Evolutionary conservation across 345 rosid genomes (phyloP).

Genomic region (Populus simonii): DNA sequence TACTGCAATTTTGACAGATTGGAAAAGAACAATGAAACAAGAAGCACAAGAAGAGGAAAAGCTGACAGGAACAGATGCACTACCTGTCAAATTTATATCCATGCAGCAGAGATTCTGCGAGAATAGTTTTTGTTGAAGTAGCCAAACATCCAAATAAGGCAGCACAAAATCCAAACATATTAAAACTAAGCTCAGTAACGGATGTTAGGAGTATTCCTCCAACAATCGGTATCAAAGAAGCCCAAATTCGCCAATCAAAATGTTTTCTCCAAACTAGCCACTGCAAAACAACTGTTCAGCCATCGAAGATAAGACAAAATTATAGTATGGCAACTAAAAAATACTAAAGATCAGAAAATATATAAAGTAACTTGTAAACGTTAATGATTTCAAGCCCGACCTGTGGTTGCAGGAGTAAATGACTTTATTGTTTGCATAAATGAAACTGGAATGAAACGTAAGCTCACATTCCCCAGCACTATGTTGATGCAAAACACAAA

Average conservation of each 20-base stretch:
- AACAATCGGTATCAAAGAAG: slow-evolving; percentile 87
- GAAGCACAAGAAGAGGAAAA: neutral
- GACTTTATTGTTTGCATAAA: slow-evolving; percentile 99
- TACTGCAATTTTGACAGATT: neutral
- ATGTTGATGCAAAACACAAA: slow-evolving; percentile 95
- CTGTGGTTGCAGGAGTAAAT: slow-evolving; percentile 99
- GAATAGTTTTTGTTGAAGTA: slow-evolving; percentile 98
- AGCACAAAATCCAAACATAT: slow-evolving; percentile 94
- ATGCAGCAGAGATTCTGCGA: slow-evolving; percentile 93
- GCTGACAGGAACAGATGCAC: neutral
- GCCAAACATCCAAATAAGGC: slow-evolving; percentile 97
- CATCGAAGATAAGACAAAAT: slow-evolving; percentile 26
- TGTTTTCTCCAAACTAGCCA: slow-evolving; percentile 95
- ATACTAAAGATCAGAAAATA: neutral
- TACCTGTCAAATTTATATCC: slow-evolving; percentile 99
- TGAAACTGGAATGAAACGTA: slow-evolving; percentile 94
- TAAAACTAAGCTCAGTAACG: slow-evolving; percentile 89
- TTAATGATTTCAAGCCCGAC: slow-evolving; percentile 31
- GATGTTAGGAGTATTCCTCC: slow-evolving; percentile 98
- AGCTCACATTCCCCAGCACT: slow-evolving; percentile 91
- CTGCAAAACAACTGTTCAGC: slow-evolving; percentile 79
- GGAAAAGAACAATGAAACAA: neutral
- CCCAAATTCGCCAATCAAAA: slow-evolving; percentile 98
- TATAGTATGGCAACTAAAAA: neutral
- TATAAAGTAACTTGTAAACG: neutral